Evolutionary conservation across 208 protist genomes (phyloP), one percentile per base, ranked within the genome.

Genomic region (Leishmania guyanensis): DNA sequence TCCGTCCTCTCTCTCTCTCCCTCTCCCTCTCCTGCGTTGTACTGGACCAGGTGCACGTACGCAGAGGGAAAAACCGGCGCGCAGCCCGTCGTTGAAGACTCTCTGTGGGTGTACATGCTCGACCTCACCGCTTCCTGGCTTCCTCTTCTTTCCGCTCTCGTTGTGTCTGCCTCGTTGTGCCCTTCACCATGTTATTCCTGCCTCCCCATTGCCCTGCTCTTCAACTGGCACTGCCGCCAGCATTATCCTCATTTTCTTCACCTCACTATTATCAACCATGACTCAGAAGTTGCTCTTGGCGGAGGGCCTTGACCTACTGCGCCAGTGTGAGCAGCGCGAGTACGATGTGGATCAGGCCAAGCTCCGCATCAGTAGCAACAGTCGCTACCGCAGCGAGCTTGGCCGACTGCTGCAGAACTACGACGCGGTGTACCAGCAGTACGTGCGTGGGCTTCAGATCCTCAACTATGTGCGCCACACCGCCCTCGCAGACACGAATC

Each of bases 391-490:
- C 58, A 50, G 72, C 51, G 89, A 97, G 54, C 73, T 96, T 5
- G 79, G 82, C 3, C 82, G 84, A 16, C 84, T 97, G 6, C 50
- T 89, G 56, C 83, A 91, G 66, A 87, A 60, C 73, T 97, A 97
- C 84, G 75, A 85, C 50, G 43, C 39, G 0, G 86, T 95, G 33
- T 95, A 92, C 51, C 77, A 88, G 51, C 77, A 92, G 70, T 96
- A 93, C 78, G 71, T 95, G 20, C 87, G 87, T 20, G 92, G 87
- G 5, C 60, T 95, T 3, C 87, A 95, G 66, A 95, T 97, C 10
- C 56, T 97, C 5, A 96, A 96, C 84, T 88, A 94, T 77, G 89
- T 95, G 16, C 91, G 94, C 56, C 90, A 89, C 83, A 86, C 70
- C 60, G 90, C 87, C 2, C 76, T 93, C 33, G 78, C 83, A 5